Evolutionary conservation across 2,329 filamentous ascomycete genomes (phyloP).

Genomic region (Fusarium staphyleae): DNA sequence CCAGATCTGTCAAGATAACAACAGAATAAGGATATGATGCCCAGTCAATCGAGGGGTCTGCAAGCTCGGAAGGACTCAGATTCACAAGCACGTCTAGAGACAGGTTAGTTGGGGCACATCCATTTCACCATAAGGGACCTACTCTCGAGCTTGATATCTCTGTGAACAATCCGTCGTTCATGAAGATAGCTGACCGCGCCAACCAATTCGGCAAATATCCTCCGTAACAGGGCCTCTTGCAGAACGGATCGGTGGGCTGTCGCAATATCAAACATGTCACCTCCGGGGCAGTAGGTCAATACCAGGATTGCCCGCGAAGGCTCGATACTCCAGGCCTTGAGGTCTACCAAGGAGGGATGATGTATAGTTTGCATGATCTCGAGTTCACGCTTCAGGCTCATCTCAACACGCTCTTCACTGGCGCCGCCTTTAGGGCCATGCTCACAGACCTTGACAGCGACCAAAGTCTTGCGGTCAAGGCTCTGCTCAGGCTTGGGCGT

Average conservation of each 20-base stretch:
- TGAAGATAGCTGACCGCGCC: slow-evolving; percentile 88
- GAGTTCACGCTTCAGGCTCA: slow-evolving; percentile 91
- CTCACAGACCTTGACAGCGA: slow-evolving; percentile 94
- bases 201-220: slow-evolving; percentile 90
- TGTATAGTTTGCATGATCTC: slow-evolving; percentile 90
- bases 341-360: slow-evolving; percentile 87
- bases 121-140: slow-evolving; percentile 48
- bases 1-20: slow-evolving; percentile 89
- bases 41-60: slow-evolving; percentile 71
- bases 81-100: slow-evolving; percentile 86
- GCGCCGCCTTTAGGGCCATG: slow-evolving; percentile 93
- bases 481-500: slow-evolving; percentile 43
- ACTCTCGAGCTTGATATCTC: slow-evolving; percentile 98
- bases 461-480: slow-evolving; percentile 76
- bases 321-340: slow-evolving; percentile 91
- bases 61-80: slow-evolving; percentile 71
- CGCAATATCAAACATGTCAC: slow-evolving; percentile 93
- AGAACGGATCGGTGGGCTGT: slow-evolving; percentile 74
- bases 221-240: slow-evolving; percentile 72
- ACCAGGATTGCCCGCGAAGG: slow-evolving; percentile 83
- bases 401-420: slow-evolving; percentile 90
- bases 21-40: slow-evolving; percentile 80
- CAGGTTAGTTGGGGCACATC: slow-evolving; percentile 7
- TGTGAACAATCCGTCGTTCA: slow-evolving; percentile 84
- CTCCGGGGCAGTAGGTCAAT: slow-evolving; percentile 89